Base-by-base conservation (phyloP, 2,329 filamentous ascomycete genomes). In the Gyromitra esculenta region DNA sequence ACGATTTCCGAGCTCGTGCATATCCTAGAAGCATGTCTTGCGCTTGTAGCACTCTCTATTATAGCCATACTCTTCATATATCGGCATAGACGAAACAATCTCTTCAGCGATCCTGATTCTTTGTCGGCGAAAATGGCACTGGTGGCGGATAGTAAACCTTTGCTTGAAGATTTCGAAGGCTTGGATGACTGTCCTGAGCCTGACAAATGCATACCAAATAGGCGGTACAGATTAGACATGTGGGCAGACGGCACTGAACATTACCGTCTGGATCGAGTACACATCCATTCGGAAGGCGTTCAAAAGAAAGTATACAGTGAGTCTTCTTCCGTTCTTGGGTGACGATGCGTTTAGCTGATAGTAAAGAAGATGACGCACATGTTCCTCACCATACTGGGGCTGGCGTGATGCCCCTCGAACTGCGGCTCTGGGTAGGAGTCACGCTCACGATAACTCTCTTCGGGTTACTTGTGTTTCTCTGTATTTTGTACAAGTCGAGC, bases 1-100 rank as follows among this genome's bases (percentile, higher is more conserved):
- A 70, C 85, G 0, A 82, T 84, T 1, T 82, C 84, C 0, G 77
- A 81, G 0, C 85, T 85, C 45, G 80, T 81, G 0, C 84, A 84
- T 39, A 78, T 84, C 11, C 82, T 84, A 0, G 82, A 84, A 31
- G 82, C 79, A 0, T 64, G 85, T 0, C 77, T 85, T 0, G 81
- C 74, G 0, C 39, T 80, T 0, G 72, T 84, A 0, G 80, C 80
- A 0, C 0, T 84, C 0, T 75, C 80, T 5, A 76, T 81, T 0
- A 56, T 81, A 0, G 69, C 66, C 0, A 66, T 85, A 0, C 31
- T 84, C 0, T 79, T 80, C 15, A 43, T 82, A 0, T 82, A 81
- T 0, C 5, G 77, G 0, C 77, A 59, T 0, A 80, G 81, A 5
- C 72, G 41, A 0, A 73, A 79, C 15, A 79, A 78, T n/a, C 64